Evolutionary conservation across 192 early-diverging fungal genomes (phyloP).

Genomic region (Coemansia sp.): DNA sequence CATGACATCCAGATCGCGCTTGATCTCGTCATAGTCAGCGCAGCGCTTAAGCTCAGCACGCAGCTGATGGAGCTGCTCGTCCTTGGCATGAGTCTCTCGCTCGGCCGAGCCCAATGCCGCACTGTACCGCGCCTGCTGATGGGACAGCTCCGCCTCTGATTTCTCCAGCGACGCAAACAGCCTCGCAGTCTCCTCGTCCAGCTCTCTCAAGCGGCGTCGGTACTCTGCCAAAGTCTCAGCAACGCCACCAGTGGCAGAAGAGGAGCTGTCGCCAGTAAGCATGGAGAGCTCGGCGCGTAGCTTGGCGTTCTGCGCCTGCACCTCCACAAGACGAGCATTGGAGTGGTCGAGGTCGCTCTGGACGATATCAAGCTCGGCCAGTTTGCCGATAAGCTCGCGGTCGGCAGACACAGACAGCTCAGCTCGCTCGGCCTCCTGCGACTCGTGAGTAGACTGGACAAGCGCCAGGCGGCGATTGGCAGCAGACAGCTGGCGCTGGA

Average conservation of each 20-base stretch:
- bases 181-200: slow-evolving; percentile 41
- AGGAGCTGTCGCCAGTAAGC: slow-evolving; percentile 25
- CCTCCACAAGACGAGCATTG: slow-evolving; percentile 67
- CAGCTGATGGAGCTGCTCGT: slow-evolving; percentile 64
- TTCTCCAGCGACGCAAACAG: slow-evolving; percentile 40
- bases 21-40: slow-evolving; percentile 87
- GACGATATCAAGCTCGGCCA: slow-evolving; percentile 90
- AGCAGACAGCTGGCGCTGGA: slow-evolving; percentile 83
- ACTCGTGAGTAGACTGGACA: slow-evolving; percentile 72
- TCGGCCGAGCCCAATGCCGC: slow-evolving; percentile 26
- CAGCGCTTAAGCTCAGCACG: slow-evolving; percentile 61
- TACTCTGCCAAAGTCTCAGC: slow-evolving; percentile 51
- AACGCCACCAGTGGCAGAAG: background rate
- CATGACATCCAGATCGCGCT: slow-evolving; percentile 82
- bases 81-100: slow-evolving; percentile 41
- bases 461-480: slow-evolving; percentile 73
- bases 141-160: slow-evolving; percentile 41
- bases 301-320: slow-evolving; percentile 71
- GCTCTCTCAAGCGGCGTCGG: slow-evolving; percentile 33
- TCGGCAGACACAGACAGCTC: slow-evolving; percentile 67
- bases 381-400: slow-evolving; percentile 72
- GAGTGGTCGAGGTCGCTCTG: slow-evolving; percentile 83
- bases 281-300: slow-evolving; percentile 52
- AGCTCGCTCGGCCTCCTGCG: slow-evolving; percentile 39
- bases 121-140: slow-evolving; percentile 17